phyloP scores from a whole-genome alignment of 2,329 filamentous ascomycete genomes.

The Sclerotinia glacialis region DNA sequence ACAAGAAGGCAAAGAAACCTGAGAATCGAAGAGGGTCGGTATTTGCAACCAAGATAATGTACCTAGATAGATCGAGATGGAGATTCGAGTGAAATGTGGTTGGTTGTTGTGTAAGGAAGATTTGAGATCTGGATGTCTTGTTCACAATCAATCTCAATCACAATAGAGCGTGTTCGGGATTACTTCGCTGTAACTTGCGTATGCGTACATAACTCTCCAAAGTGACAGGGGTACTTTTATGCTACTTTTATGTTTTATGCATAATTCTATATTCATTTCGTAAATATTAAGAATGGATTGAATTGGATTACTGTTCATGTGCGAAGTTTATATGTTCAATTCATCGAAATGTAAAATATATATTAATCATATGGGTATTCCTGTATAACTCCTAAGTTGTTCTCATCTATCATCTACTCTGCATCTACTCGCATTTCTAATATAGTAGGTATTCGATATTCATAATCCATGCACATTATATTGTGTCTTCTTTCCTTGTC shows the following conservation, averaged over 20 bases:
- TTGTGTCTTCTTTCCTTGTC: background rate
- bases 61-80: background rate
- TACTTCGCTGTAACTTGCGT: background rate
- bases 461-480: conserved; percentile 5
- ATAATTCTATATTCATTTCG: background rate
- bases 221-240: background rate
- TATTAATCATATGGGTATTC: background rate
- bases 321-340: background rate
- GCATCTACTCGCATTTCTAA: conserved; percentile 1
- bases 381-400: background rate
- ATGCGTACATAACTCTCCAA: no score
- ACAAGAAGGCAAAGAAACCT: background rate
- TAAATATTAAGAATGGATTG: background rate
- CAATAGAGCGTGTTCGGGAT: background rate
- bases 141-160: no score
- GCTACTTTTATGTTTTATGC: background rate
- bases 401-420: conserved; percentile 17
- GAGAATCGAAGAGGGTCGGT: no score
- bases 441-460: conserved; percentile 12
- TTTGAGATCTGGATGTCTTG: background rate
- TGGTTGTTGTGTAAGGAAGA: background rate
- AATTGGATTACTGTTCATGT: background rate
- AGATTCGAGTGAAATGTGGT: background rate
- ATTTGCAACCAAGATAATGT: background rate
- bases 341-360: background rate